Conservation (phyloP, 352 stramenopile genomes). For the Aphanomyces stellatus region DNA sequence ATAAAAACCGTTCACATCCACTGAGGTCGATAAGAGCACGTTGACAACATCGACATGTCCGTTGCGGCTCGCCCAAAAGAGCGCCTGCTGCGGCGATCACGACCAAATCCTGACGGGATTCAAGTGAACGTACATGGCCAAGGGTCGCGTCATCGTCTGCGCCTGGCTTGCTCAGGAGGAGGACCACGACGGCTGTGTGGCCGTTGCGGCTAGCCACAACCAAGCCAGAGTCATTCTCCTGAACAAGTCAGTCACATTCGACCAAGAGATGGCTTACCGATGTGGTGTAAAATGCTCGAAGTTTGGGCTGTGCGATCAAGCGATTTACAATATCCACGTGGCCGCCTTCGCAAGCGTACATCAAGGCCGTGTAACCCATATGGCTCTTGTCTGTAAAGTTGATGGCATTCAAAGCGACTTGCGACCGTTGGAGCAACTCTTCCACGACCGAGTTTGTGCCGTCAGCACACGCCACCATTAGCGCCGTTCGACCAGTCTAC, state of each 20-base stretch:
- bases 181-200: background rate
- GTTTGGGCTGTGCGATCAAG: background rate
- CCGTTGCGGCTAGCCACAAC: background rate
- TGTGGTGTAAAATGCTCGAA: background rate
- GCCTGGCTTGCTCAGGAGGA: too few species aligned
- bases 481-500: background rate
- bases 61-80: background rate
- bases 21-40: background rate
- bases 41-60: background rate
- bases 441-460: background rate
- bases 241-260: too few species aligned
- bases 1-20: background rate
- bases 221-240: background rate
- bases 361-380: background rate
- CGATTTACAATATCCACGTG: background rate
- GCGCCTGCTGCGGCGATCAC: too few species aligned
- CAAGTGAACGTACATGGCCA: too few species aligned
- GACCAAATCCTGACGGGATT: too few species aligned
- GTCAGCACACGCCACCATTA: background rate
- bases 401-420: background rate
- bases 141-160: too few species aligned
- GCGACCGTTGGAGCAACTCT: background rate
- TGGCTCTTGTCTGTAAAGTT: background rate
- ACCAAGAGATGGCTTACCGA: too few species aligned
- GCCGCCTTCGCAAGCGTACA: background rate